Evolutionary conservation across 164 flowering plant genomes (phyloP).

Genomic region (Warburgia ugandensis): DNA sequence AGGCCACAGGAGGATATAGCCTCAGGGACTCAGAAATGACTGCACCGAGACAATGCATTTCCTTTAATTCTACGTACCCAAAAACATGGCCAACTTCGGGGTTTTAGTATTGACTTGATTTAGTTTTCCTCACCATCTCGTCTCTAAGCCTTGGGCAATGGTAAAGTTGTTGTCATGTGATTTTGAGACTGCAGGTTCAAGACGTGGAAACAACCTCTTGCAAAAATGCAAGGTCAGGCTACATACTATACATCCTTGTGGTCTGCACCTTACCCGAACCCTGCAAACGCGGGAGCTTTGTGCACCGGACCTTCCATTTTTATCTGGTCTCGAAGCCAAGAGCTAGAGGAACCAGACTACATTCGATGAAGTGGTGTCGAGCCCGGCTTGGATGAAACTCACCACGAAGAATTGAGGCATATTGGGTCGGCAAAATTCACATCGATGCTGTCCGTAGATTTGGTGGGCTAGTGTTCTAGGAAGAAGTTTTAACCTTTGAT

Average conservation of each 20-base stretch:
- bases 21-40: conserved; percentile 43
- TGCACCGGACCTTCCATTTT: no score
- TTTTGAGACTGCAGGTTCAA: no score
- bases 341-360: conserved; percentile 52
- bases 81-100: conserved; percentile 13
- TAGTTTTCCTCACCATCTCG: conserved; percentile 28
- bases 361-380: conserved; percentile 45
- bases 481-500: no score
- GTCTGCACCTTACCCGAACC: no score
- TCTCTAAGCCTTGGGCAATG: no score
- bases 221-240: not conserved
- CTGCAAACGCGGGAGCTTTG: no score
- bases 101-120: conserved; percentile 13
- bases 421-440: no score
- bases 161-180: no score
- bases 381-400: conserved; percentile 54
- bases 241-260: no score
- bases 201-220: not conserved
- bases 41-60: conserved; percentile 55
- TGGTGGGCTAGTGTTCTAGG: no score
- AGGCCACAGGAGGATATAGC: conserved; percentile 48
- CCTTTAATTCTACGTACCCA: conserved; percentile 33
- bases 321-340: conserved; percentile 22
- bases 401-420: conserved; percentile 32
- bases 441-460: no score